A percentile compares a stretch with the other conserved stretches of the same genome.
These are phyloP conservation scores for Sclerotinia trifoliorum DNA, from an alignment of 2,329 filamentous ascomycete species.

Conservation along the genomic window DNA sequence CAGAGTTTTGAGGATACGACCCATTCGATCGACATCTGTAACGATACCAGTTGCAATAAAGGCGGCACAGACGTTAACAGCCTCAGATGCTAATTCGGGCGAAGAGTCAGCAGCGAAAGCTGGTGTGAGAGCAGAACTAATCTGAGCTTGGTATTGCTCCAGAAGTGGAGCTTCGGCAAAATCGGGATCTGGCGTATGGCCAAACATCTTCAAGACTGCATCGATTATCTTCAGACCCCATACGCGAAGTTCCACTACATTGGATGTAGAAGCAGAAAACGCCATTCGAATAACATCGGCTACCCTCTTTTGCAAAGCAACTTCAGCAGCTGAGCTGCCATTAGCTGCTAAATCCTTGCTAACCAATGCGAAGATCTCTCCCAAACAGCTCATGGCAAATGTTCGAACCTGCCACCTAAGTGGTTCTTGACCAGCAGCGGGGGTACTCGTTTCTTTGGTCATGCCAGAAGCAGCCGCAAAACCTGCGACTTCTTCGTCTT, in stretches of 20 bases:
- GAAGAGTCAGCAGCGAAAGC: constrained; percentile 96
- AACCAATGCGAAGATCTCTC: constrained; percentile 76
- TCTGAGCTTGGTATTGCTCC: constrained; percentile 98
- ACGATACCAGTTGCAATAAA: constrained; percentile 98
- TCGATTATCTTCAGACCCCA: constrained; percentile 94
- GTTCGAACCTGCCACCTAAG: constrained; percentile 93
- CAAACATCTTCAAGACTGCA: constrained; percentile 91
- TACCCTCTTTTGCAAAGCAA: constrained; percentile 76
- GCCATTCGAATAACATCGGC: constrained; percentile 95
- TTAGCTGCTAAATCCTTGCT: constrained; percentile 76
- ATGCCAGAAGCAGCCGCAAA: constrained; percentile 74
- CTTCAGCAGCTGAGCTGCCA: constrained; percentile 74
- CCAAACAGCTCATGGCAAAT: constrained; percentile 87
- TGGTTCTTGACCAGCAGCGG: constrained; percentile 72
- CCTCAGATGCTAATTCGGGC: constrained; percentile 90
- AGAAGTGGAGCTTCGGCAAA: constrained; percentile 96
- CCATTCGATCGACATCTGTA: constrained; percentile 97
- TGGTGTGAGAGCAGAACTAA: constrained; percentile 91
- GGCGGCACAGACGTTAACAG: constrained; percentile 95
- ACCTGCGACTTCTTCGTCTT: constrained; percentile 94
- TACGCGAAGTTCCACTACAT: constrained; percentile 83
- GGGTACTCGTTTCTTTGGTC: constrained; percentile 54
- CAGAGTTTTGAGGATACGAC: constrained; percentile 89
- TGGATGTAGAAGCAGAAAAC: constrained; percentile 94
- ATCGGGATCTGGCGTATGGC: constrained; percentile 90